Percentiles rank a stretch among this genome's conserved stretches.
Conservation (phyloP, 129 eudicot species). For the Rutidosis leptorrhynchoides region DNA sequence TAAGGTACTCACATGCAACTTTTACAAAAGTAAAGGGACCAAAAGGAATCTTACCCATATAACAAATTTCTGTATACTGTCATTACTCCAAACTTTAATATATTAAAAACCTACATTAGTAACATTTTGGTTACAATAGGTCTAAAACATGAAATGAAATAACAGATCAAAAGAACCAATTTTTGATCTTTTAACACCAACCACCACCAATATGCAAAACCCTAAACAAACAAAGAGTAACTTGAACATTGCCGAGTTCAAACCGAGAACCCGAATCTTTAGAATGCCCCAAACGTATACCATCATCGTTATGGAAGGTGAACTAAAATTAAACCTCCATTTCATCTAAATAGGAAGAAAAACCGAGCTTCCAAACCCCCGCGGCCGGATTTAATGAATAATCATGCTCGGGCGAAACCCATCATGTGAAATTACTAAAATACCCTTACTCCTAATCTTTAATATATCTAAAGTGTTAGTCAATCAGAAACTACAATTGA, state of each 20-base stretch:
- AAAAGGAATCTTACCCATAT: conserved; percentile 16
- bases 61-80: background rate
- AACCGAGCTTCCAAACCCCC: conserved; percentile 42
- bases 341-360: conserved; percentile 34
- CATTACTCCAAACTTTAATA: conserved; percentile 12
- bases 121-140: conserved; percentile 44
- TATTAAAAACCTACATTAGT: conserved; percentile 29
- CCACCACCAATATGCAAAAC: conserved; percentile 10
- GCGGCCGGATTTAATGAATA: conserved; percentile 37
- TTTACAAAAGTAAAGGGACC: conserved; percentile 37
- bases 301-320: conserved; percentile 41
- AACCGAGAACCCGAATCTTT: conserved; percentile 29
- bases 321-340: conserved; percentile 62
- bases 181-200: conserved; percentile 28
- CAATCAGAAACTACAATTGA: conserved; percentile 50
- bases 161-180: conserved; percentile 24
- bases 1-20: conserved; percentile 34
- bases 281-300: conserved; percentile 28
- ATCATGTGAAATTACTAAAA: conserved; percentile 24
- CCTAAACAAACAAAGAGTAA: conserved; percentile 26
- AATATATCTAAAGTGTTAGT: conserved; percentile 54
- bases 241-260: conserved; percentile 13
- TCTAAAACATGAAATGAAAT: conserved; percentile 17
- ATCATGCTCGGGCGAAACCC: conserved; percentile 25
- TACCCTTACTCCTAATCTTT: conserved; percentile 27